A percentile compares a stretch with the other conserved stretches of the same genome.
Evolutionary conservation across 495 filamentous ascomycete species (phyloP).

Genomic region (Neurospora sp.): DNA sequence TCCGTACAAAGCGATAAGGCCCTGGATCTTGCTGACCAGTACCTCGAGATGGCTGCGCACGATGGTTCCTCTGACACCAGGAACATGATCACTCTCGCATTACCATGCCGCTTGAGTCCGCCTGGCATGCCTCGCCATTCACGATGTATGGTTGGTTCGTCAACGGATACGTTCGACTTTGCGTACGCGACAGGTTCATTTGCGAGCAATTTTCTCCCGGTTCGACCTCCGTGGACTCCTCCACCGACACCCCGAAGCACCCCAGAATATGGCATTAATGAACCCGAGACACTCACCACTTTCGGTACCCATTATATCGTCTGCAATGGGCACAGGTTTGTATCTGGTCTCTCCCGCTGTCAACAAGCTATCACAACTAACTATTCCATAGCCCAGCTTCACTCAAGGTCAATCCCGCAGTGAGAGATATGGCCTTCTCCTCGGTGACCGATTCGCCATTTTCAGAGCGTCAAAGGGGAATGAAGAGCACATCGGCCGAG

Average conservation of each 20-base stretch:
- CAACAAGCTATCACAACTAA: background rate
- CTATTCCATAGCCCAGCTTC: slow-evolving; percentile 7
- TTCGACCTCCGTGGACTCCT: slow-evolving; percentile 11
- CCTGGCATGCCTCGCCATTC: background rate
- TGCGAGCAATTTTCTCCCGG: background rate
- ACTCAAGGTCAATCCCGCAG: slow-evolving; percentile 9
- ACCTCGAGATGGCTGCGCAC: background rate
- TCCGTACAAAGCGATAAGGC: background rate
- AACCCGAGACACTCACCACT: background rate
- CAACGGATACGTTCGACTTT: background rate
- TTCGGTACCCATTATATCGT: background rate
- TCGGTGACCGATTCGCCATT: background rate
- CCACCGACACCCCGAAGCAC: slow-evolving; percentile 6
- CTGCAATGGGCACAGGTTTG: slow-evolving; percentile 14
- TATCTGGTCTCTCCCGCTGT: background rate
- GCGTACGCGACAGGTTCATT: background rate
- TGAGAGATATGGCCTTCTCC: background rate
- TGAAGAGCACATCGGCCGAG: background rate
- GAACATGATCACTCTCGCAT: background rate
- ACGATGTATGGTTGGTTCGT: background rate
- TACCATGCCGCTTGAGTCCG: background rate
- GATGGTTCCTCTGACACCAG: background rate
- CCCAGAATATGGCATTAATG: background rate
- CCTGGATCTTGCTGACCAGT: background rate
- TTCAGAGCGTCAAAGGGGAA: background rate